phyloP scores from a whole-genome alignment of 2,329 filamentous ascomycete species.

The Rugonectria rugulosa region DNA sequence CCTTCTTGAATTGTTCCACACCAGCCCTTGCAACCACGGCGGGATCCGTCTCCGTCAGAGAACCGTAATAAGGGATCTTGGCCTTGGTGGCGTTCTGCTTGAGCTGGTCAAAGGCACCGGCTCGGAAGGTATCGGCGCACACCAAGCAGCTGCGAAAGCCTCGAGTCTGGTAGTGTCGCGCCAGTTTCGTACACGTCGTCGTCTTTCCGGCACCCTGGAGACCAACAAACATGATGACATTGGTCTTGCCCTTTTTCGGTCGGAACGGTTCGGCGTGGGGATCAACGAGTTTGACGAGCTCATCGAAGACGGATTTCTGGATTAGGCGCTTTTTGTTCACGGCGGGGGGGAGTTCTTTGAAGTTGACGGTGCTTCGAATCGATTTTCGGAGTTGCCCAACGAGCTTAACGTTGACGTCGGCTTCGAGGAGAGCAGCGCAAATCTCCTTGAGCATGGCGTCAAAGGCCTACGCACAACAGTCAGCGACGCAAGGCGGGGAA shows the following conservation, averaged over 20 bases:
- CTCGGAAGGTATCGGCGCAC: conserved; percentile 97
- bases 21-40: conserved; percentile 93
- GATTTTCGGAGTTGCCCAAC: conserved; percentile 92
- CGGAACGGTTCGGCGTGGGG: conserved; percentile 96
- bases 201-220: conserved; percentile 98
- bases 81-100: conserved; percentile 99
- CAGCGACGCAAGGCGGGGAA: conserved; percentile 26
- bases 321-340: conserved; percentile 99
- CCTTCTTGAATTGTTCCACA: conserved; percentile 99
- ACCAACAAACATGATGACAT: conserved; percentile 99
- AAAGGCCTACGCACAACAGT: conserved; percentile 71
- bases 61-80: conserved; percentile 98
- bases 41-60: conserved; percentile 93
- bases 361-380: conserved; percentile 90
- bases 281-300: conserved; percentile 93
- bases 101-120: conserved; percentile 96
- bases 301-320: conserved; percentile 97
- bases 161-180: conserved; percentile 90
- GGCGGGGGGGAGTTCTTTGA: conserved; percentile 87
- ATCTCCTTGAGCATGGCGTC: conserved; percentile 99
- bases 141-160: conserved; percentile 94
- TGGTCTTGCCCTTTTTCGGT: conserved; percentile 93
- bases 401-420: conserved; percentile 95
- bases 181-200: conserved; percentile 96
- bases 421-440: conserved; percentile 91